Percentiles rank a stretch among this genome's conserved stretches.
Conservation (phyloP, 768 basidiomycete genomes). For the Tubosaeta sp. region DNA sequence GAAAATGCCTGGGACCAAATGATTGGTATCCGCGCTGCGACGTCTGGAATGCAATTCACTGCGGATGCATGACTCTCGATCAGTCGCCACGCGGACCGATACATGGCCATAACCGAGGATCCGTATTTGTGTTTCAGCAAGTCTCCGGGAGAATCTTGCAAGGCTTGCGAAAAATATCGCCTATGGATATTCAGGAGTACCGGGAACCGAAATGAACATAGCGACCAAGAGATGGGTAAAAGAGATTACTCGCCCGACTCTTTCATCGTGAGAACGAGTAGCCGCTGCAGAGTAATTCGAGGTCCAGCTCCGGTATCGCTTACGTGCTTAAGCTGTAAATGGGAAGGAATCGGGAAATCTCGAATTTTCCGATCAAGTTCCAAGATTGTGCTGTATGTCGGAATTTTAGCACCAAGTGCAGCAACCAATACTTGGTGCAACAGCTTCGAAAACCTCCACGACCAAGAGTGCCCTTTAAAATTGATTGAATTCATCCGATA, state of each 20-base stretch:
- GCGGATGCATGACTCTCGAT: conserved; percentile 46
- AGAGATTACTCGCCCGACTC: conserved; percentile 41
- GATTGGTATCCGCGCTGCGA: conserved; percentile 43
- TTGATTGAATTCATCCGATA: not conserved
- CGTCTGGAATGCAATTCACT: conserved; percentile 37
- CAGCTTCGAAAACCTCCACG: conserved; percentile 49
- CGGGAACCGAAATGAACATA: conserved; percentile 18
- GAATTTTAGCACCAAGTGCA: conserved; percentile 50
- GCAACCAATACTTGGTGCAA: conserved; percentile 48
- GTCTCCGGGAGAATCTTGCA: conserved; percentile 56
- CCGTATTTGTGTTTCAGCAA: conserved; percentile 58
- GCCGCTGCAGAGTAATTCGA: conserved; percentile 36
- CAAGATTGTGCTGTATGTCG: conserved; percentile 48
- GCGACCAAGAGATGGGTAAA: not conserved
- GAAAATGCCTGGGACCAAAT: conserved; percentile 68
- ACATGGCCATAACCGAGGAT: conserved; percentile 67
- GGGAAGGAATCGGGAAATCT: conserved; percentile 50
- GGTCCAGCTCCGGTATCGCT: conserved; percentile 13
- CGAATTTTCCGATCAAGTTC: conserved; percentile 59
- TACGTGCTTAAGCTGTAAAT: conserved; percentile 38
- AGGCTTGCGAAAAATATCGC: conserved; percentile 61
- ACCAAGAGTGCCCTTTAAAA: conserved; percentile 51
- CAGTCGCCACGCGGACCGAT: conserved; percentile 67
- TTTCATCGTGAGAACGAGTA: conserved; percentile 42
- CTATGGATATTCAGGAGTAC: conserved; percentile 64